These are phyloP conservation scores for Ophiostoma himal-ulmi DNA, from an alignment of 2,329 filamentous ascomycete species.

Conservation along the genomic window DNA sequence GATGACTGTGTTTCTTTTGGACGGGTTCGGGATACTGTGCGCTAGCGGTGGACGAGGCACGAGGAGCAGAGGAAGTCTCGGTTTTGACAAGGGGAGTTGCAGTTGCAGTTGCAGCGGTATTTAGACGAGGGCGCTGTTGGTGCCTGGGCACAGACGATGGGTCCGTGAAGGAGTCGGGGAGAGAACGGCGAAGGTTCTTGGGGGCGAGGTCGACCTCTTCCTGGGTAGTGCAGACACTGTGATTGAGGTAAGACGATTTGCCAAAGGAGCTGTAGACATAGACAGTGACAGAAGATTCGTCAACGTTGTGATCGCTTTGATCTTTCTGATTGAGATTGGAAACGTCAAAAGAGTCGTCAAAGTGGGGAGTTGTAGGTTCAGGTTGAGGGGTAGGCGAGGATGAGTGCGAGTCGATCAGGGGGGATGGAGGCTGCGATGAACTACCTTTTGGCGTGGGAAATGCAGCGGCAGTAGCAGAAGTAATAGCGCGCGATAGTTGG, in stretches of 20 bases:
- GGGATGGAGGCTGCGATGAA: constrained; percentile 22
- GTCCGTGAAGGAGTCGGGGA: constrained; percentile 8
- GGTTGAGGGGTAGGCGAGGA: constrained; percentile 41
- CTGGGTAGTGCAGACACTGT: constrained; percentile 18
- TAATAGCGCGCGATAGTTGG: constrained; percentile 11
- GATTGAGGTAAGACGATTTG: constrained; percentile 30
- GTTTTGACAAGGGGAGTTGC: neutral
- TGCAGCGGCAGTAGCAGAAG: constrained; percentile 5
- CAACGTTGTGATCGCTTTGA: constrained; percentile 24
- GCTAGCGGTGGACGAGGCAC: neutral
- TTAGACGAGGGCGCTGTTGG: constrained; percentile 7
- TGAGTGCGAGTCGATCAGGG: constrained; percentile 33
- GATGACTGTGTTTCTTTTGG: neutral
- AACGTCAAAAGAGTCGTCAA: constrained; percentile 15
- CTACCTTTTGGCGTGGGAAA: neutral
- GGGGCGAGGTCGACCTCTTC: neutral
- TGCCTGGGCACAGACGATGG: constrained; percentile 14
- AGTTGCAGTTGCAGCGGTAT: neutral
- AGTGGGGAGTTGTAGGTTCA: constrained; percentile 35
- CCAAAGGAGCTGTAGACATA: constrained; percentile 27
- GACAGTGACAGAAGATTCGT: neutral
- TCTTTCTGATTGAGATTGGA: constrained; percentile 31
- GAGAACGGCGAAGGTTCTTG: constrained; percentile 7
- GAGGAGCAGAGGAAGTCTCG: neutral
- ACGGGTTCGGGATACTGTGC: neutral